These are phyloP conservation scores for Thymus quinquecostatus DNA, from an alignment of 257 asterid genomes.

Conservation along the genomic window DNA sequence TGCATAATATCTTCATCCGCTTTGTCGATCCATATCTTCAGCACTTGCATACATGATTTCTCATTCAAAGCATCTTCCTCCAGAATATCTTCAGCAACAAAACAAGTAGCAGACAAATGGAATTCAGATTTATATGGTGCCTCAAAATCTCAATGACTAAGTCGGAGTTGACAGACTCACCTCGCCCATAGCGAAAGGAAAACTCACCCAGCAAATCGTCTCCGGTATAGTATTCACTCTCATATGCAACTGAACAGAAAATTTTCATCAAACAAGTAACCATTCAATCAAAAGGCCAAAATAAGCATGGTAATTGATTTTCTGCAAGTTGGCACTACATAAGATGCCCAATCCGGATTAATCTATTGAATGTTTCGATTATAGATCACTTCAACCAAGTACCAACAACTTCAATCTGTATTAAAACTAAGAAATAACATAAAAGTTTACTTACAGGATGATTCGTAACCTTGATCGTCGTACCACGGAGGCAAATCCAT, in stretches of 20 bases:
- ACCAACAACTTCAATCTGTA: neutral
- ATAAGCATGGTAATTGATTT: neutral
- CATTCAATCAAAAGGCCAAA: conserved; percentile 1
- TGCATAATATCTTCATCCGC: conserved; percentile 53
- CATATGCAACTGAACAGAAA: conserved; percentile 27
- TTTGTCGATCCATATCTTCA: conserved; percentile 46
- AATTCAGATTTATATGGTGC: conserved; percentile 17
- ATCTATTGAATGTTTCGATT: neutral
- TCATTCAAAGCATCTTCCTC: conserved; percentile 66
- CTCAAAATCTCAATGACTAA: conserved; percentile 15
- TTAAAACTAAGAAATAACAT: conserved; percentile 9
- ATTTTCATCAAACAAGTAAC: neutral
- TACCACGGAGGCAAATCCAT: conserved; percentile 62
- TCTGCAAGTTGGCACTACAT: too few relatives aligned
- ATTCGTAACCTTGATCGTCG: conserved; percentile 34
- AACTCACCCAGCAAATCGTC: conserved; percentile 29
- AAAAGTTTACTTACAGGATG: conserved; percentile 27
- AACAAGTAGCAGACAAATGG: conserved; percentile 20
- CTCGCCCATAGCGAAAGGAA: conserved; percentile 26
- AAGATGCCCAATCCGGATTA: neutral
- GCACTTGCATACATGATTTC: conserved; percentile 53
- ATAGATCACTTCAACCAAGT: neutral
- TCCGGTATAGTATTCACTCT: conserved; percentile 17
- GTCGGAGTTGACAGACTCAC: conserved; percentile 32
- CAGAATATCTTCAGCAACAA: conserved; percentile 46